Evolutionary conservation across 192 early-diverging fungal species (phyloP), one percentile per base, ranked within the genome.

Genomic region (Coemansia sp.): DNA sequence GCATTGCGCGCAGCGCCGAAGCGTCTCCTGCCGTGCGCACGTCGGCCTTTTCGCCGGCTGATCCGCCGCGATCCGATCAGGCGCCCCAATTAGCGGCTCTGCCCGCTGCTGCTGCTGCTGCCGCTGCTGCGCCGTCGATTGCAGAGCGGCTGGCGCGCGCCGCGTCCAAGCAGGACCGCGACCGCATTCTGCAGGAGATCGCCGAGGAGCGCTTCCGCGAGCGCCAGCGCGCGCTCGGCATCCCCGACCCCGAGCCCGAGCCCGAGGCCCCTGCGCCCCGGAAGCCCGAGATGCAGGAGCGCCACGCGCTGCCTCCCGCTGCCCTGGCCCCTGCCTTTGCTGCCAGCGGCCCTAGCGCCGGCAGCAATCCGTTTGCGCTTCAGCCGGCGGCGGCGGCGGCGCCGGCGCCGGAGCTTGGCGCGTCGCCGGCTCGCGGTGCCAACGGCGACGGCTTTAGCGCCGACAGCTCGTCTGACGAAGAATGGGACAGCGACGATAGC

Each of bases 191-290:
- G 40, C 51, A 65, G 42, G 73, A 77, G 8, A 64, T 77, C 7
- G 73, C 73, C 18, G 67, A 70, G 38, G 67, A 77, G 40, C 56
- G 67, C 5, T 70, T 77, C 51, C 66, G 67, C 38, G 73, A 77
- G 27, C 73, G 73, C 27, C 61, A 69, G 40, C 61, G 54, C 4
- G 67, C 65, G 0, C 35, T 77, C 19, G 67, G 67, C 9, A 36
- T 69, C 0, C 58, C 63, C 2, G 71, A 72, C 10, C 56, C 56
- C 1, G 38, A 42, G 3, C 34, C 43, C 14, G 25, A n/a, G n/a
- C n/a, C 22, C 0, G 34, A 52, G 14, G 6, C 21, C 29, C 30
- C 29, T 29, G 18, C 18, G 27, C 48, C 17, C 7, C 37, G 48
- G 45, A 22, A 40, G 30, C 48, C 47, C 11, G 65, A 67, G 33